Base-by-base conservation (phyloP, 257 asterid species). In the Ehretia macrophylla region DNA sequence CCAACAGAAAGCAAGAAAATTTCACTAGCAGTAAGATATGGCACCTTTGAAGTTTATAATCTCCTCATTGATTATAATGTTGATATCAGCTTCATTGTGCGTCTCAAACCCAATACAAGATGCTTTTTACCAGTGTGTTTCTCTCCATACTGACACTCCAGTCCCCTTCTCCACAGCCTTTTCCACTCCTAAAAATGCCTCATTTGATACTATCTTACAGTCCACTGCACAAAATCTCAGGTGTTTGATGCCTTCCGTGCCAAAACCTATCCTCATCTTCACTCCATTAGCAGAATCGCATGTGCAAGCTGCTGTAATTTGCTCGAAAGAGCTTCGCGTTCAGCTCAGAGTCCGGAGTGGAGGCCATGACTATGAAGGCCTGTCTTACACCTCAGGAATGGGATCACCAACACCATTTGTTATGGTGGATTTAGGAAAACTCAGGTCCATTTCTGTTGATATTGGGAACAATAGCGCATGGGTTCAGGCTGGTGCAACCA, bases 221-320 rank as follows among this genome's bases (percentile, higher is more conserved):
- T 63, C 75, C 35, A 49, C 69, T 0, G 68, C 64, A 8, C 75
- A 64, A 21, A 71, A 71, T 38, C 65, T 71, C 11, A 38, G 77
- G 37, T 65, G 47, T 11, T 8, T 59, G 39, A 18, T 14, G n/a
- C 65, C 72, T 5, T 65, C 76, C 6, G 14, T 39, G 17, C 60
- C 59, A 8, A 71, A 65, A 32, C 76, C 76, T 5, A 19, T 11
- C 11, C 63, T 71, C 19, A 71, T 71, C 5, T 71, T 71, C 72
- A 65, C 53, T 1, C 76, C 76, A 1, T 5, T 59, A 18, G 1
- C 6, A 0, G 77, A 65, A 66, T 63, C 62, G 51, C 72, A 71
- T 39, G 72, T 65, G 19, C 77, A 71, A 17, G 72, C 68, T 9
- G 58, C 64, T 0, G 73, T 68, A 16, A 61, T 61, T 0, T 68